Percentiles rank a stretch among this genome's conserved stretches.
Evolutionary conservation across 352 stramenopile genomes (phyloP).

Genomic region (Pythium insidiosum): DNA sequence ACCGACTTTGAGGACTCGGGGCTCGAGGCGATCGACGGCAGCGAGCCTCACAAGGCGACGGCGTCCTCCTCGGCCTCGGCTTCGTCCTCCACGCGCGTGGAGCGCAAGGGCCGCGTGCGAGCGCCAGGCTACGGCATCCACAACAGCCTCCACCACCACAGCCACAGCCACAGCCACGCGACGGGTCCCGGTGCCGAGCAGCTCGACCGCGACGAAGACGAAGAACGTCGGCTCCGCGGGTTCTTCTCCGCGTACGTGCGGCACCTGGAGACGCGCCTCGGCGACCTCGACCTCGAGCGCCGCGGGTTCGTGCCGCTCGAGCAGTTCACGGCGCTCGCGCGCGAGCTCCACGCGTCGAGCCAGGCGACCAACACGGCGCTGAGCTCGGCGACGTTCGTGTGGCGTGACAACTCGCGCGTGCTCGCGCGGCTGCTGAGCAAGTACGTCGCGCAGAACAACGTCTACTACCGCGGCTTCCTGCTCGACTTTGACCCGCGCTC

Average conservation of each 20-base stretch:
- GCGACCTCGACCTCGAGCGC: slow-evolving; percentile 30
- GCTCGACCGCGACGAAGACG: slow-evolving; percentile 17
- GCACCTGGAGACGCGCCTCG: slow-evolving; percentile 29
- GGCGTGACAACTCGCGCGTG: slow-evolving; percentile 22
- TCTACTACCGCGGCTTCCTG: slow-evolving; percentile 67
- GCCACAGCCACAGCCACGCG: neutral
- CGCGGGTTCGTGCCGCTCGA: slow-evolving; percentile 43
- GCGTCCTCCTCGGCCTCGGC: too few relatives aligned
- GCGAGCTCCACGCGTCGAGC: slow-evolving; percentile 21
- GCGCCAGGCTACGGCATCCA: slow-evolving; percentile 15
- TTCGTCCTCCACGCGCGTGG: slow-evolving; percentile 1
- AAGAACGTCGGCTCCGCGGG: slow-evolving; percentile 30
- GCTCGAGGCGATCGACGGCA: slow-evolving; percentile 22
- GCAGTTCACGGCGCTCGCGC: slow-evolving; percentile 30
- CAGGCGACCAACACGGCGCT: too few relatives aligned
- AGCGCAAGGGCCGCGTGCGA: slow-evolving; percentile 21
- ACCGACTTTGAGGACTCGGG: slow-evolving; percentile 66
- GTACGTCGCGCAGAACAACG: slow-evolving; percentile 43
- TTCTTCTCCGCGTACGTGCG: slow-evolving; percentile 36
- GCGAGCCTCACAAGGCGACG: too few relatives aligned
- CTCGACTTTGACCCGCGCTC: slow-evolving; percentile 48
- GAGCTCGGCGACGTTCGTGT: slow-evolving; percentile 16
- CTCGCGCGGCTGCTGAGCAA: slow-evolving; percentile 28
- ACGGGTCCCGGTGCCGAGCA: slow-evolving; percentile 3
- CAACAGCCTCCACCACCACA: slow-evolving; percentile 9